Percentiles rank a stretch among this genome's conserved stretches.
Evolutionary conservation across 208 protist species (phyloP).

Genomic region (Leishmania tarentolae): DNA sequence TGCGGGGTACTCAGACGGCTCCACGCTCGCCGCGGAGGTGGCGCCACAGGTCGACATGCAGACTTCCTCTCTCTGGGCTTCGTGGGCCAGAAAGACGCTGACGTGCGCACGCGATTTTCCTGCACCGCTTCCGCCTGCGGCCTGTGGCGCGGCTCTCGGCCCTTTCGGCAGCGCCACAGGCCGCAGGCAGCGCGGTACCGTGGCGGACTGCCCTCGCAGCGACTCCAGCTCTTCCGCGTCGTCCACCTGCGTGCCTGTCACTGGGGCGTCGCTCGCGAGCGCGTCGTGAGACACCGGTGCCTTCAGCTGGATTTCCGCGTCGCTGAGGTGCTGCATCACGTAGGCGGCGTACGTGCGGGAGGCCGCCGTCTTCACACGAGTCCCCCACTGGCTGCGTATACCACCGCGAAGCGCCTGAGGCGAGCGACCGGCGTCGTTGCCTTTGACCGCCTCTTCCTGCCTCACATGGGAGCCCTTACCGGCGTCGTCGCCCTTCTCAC

Average conservation of each 20-base stretch:
- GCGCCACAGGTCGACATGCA: neutral
- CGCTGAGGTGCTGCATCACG: conserved; percentile 29
- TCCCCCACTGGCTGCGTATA: conserved; percentile 47
- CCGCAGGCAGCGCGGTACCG: conserved; percentile 30
- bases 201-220: conserved; percentile 41
- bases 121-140: neutral
- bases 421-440: neutral
- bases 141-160: neutral
- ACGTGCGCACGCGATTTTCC: neutral
- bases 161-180: conserved; percentile 23
- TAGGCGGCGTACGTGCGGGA: conserved; percentile 41
- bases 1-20: neutral
- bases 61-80: neutral
- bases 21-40: neutral
- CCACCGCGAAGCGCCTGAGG: conserved; percentile 35
- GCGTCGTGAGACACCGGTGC: conserved; percentile 2
- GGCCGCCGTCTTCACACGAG: conserved; percentile 33
- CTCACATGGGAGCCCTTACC: no score
- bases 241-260: conserved; percentile 31
- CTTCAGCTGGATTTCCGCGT: conserved; percentile 16
- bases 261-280: conserved; percentile 5
- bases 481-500: neutral
- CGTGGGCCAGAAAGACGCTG: neutral
- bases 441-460: neutral
- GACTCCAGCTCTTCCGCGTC: conserved; percentile 44